Base-by-base conservation (phyloP, 257 asterid species). In the Nicotiana noctiflora region DNA sequence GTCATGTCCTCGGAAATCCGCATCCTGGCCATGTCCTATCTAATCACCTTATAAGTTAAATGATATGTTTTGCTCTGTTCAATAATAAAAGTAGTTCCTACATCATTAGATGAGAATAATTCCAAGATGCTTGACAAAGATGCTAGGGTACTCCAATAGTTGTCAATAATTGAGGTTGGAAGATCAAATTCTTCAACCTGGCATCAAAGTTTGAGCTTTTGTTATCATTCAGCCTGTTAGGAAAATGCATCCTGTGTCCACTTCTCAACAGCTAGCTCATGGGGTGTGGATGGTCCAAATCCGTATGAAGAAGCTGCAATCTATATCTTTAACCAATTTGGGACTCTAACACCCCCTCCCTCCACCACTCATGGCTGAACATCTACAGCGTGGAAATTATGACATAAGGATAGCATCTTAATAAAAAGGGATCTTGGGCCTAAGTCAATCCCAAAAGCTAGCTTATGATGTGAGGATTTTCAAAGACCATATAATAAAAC, bases 51-150 rank as follows among this genome's bases (percentile, higher is more conserved):
- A 70, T 3, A 40, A 51, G 14, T 70, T 70, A 7, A 44, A 32
- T 44, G 29, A 44, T 44, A 44, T 25, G 2, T 44, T 21, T 44
- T 3, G 21, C 72, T 70, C 44, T 21, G 7, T 70, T 70, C 46
- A 44, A 70, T 32, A 70, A 19, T 70, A 70, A 44, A 70, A 11
- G 10, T 32, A 44, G 13, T 56, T 70, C 77, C 9, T 27, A 68
- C 57, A 68, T 72, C 60, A 74, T 74, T 74, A 74, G 44, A 74
- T 49, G 79, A 25, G 78, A 49, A 23, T 61, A 74, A 74, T 32
- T 15, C 61, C 40, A 14, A 72, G 25, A 49, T 23, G 60, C 21
- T 72, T 72, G 25, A 46, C 8, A 34, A 46, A 21, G 4, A 74
- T 46, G 79, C 40, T 8, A 7, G 51, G 79, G 61, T 14, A 72